Conservation (phyloP, 2,329 filamentous ascomycete species). For the Calonectria multiphialidica region DNA sequence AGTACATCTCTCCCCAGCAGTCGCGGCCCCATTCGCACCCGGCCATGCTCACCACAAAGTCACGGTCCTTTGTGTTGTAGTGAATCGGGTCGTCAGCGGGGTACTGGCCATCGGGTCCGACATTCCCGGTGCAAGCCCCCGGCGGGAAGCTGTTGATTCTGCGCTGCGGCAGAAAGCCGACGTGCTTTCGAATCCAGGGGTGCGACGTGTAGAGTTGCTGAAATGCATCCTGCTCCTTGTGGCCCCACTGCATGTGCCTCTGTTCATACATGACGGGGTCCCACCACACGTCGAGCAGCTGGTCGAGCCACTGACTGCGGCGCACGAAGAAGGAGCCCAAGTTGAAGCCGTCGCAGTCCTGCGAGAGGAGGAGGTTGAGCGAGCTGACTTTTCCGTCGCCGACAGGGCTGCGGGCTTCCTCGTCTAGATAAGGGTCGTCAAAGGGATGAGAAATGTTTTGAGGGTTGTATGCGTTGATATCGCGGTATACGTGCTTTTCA, state of each 20-base stretch:
- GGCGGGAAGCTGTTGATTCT: constrained; percentile 95
- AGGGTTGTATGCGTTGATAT: constrained; percentile 97
- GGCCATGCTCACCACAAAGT: constrained; percentile 98
- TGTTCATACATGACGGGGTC: constrained; percentile 98
- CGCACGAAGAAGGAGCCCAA: constrained; percentile 94
- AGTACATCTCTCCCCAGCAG: constrained; percentile 98
- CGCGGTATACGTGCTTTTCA: constrained; percentile 82
- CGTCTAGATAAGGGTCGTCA: constrained; percentile 80
- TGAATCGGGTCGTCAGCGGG: constrained; percentile 72
- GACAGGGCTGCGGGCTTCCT: constrained; percentile 75
- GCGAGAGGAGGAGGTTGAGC: constrained; percentile 88
- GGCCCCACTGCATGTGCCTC: constrained; percentile 98
- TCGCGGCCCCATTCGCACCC: constrained; percentile 97
- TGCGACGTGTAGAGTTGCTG: constrained; percentile 93
- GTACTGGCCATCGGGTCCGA: constrained; percentile 67
- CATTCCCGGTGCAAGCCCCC: constrained; percentile 85
- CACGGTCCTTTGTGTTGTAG: constrained; percentile 86
- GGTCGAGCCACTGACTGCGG: constrained; percentile 89
- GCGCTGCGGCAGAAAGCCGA: constrained; percentile 90
- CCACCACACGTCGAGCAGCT: constrained; percentile 97
- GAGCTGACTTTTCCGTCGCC: constrained; percentile 85
- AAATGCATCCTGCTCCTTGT: constrained; percentile 97
- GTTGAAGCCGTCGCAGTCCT: constrained; percentile 97
- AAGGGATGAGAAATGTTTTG: constrained; percentile 92
- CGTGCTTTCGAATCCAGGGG: constrained; percentile 90